A percentile compares a stretch with the other conserved stretches of the same genome.
Evolutionary conservation across 768 basidiomycete species (phyloP).

Genomic region (Daedalea quercina): DNA sequence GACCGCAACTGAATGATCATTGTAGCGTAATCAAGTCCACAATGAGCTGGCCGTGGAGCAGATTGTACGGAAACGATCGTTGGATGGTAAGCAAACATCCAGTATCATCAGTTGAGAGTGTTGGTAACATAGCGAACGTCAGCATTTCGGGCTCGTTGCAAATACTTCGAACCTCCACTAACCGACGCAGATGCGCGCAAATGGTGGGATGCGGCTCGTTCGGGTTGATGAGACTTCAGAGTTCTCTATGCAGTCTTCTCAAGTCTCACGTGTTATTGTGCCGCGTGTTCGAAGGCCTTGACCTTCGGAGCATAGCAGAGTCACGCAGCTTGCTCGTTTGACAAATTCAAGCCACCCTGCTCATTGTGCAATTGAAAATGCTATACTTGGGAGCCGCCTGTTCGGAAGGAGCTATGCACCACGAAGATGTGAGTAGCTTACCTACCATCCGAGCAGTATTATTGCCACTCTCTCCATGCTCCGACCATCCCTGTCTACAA

Average conservation of each 20-base stretch:
- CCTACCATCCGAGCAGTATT: too few relatives aligned
- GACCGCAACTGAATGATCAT: slow-evolving; percentile 2
- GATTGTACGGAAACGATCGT: slow-evolving; percentile 62
- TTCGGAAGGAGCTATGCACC: too few relatives aligned
- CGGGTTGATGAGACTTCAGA: not conserved
- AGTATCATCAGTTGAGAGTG: not conserved
- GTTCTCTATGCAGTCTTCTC: not conserved
- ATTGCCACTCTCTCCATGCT: too few relatives aligned
- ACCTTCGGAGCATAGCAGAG: too few relatives aligned
- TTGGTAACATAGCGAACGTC: not conserved
- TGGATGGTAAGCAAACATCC: slow-evolving; percentile 48
- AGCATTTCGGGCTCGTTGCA: slow-evolving; percentile 79
- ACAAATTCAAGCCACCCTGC: too few relatives aligned
- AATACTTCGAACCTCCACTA: slow-evolving; percentile 65
- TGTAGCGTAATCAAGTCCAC: slow-evolving; percentile 63
- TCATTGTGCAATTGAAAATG: too few relatives aligned
- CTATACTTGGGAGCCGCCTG: too few relatives aligned
- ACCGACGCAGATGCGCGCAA: slow-evolving; percentile 50
- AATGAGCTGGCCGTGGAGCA: slow-evolving; percentile 69
- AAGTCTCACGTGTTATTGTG: too few relatives aligned
- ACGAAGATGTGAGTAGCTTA: too few relatives aligned
- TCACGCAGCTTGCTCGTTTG: too few relatives aligned
- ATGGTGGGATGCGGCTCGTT: slow-evolving; percentile 41
- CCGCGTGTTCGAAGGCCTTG: too few relatives aligned
- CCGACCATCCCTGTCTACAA: too few relatives aligned